Percentiles rank a stretch among this genome's conserved stretches.
Conservation (phyloP, 805 yeast species). For the Wickerhamiella sergipiensis region DNA sequence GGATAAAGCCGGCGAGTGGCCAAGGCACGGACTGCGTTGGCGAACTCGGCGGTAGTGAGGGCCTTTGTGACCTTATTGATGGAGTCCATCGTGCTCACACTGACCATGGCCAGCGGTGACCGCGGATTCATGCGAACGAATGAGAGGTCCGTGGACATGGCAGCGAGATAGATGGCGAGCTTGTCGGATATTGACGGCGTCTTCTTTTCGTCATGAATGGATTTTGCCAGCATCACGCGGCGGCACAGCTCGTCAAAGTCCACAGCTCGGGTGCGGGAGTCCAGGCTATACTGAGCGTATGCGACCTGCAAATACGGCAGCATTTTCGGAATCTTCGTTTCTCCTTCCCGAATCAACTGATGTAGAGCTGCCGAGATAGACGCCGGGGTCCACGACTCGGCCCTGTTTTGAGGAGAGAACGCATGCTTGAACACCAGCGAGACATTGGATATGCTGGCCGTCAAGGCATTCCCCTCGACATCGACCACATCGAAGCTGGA, state of each 20-base stretch:
- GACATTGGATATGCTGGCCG: conserved; percentile 4
- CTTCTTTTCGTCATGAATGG: not conserved
- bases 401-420: conserved; percentile 2
- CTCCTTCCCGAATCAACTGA: not conserved
- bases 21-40: conserved; percentile 7
- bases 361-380: not conserved
- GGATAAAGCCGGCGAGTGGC: too few species aligned
- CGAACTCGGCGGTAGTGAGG: conserved; percentile 11
- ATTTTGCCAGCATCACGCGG: not conserved
- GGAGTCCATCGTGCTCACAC: conserved; percentile 2
- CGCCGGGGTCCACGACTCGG: not conserved
- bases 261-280: conserved; percentile 8
- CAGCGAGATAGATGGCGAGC: conserved; percentile 6
- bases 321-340: not conserved
- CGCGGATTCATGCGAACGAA: conserved; percentile 7
- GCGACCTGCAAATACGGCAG: conserved; percentile 4
- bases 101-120: conserved; percentile 8
- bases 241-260: conserved; percentile 7
- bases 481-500: conserved; percentile 11
- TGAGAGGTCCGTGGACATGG: not conserved
- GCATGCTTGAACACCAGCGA: conserved; percentile 8
- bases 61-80: conserved; percentile 10
- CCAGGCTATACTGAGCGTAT: conserved; percentile 5
- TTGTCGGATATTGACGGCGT: not conserved
- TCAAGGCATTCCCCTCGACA: conserved; percentile 2